Percentiles rank a stretch among this genome's conserved stretches.
Conservation (phyloP, 495 filamentous ascomycete genomes). For the Barbatosphaeria neglecta region DNA sequence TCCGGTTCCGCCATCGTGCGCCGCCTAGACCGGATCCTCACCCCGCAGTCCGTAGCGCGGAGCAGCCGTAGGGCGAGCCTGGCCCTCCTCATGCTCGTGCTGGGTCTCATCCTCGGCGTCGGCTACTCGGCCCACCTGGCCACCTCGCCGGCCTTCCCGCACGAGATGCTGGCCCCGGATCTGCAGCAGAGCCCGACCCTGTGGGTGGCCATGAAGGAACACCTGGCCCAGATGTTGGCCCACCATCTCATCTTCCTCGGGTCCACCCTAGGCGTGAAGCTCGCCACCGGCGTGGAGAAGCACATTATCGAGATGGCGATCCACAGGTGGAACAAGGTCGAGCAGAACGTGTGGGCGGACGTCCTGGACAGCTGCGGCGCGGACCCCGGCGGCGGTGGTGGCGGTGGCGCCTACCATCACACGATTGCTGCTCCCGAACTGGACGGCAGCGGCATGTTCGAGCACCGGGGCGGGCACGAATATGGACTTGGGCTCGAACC, state of each 20-base stretch:
- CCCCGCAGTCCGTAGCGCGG: conserved; percentile 13
- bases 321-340: conserved; percentile 17
- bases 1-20: conserved; percentile 15
- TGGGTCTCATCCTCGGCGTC: conserved; percentile 16
- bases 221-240: conserved; percentile 22
- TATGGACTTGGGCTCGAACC: background rate
- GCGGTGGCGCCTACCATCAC: background rate
- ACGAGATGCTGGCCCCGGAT: conserved; percentile 2
- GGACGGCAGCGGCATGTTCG: background rate
- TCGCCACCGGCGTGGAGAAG: conserved; percentile 15
- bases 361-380: no score
- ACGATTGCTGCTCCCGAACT: background rate
- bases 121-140: conserved; percentile 5
- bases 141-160: background rate
- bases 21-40: conserved; percentile 16
- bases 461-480: background rate
- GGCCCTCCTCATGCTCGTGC: conserved; percentile 18
- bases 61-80: conserved; percentile 8
- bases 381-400: background rate
- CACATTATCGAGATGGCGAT: conserved; percentile 18
- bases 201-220: conserved; percentile 21
- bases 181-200: conserved; percentile 19
- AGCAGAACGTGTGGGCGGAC: conserved; percentile 13
- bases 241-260: conserved; percentile 23
- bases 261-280: conserved; percentile 17